Evolutionary conservation across 257 asterid genomes (phyloP), one percentile per base, ranked within the genome.

Genomic region (Solanum appendiculatum): DNA sequence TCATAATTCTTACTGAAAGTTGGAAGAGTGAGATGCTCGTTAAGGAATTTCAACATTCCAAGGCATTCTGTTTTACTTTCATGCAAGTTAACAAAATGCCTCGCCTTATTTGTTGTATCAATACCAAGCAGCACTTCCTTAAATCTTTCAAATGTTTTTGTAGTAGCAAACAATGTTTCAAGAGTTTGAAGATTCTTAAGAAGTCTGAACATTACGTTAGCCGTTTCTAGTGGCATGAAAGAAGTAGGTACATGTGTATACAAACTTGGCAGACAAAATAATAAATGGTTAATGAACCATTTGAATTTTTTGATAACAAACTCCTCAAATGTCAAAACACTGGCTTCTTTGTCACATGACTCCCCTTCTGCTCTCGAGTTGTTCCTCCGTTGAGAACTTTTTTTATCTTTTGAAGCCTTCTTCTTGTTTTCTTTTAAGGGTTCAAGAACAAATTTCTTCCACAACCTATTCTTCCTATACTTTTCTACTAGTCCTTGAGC

Each of bases 161-260:
- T 46, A 12, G 48, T 31, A 13, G 9, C 46, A 44, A 89, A 84
- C 48, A 72, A 58, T 74, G 56, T 68, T 83, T 80, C 69, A 7
- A 93, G 80, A 13, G 25, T 15, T 78, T 36, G 83, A 33, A 93
- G 90, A 85, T 72, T 15, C 68, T 56, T 88, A 12, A 87, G 78
- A 72, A 68, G 87, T 46, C 48, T 58, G 48, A 86, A 27, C 91
- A 92, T 90, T 86, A 74, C n/a, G 25, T 69, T 82, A 29, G 87
- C 87, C 15, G 63, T 82, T 86, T 89, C 87, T 44, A 68, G 23
- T 14, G 93, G 86, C 36, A 93, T 91, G 5, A 8, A 48, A 11
- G 86, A 34, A 31, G 92, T 89, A 51, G 96, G 93, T 91, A 93
- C 27, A 86, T 93, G 92, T 1, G 92, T 88, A 86, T 42, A 90